phyloP scores from a whole-genome alignment of 192 early-diverging fungal genomes.

The Coemansia sp. region DNA sequence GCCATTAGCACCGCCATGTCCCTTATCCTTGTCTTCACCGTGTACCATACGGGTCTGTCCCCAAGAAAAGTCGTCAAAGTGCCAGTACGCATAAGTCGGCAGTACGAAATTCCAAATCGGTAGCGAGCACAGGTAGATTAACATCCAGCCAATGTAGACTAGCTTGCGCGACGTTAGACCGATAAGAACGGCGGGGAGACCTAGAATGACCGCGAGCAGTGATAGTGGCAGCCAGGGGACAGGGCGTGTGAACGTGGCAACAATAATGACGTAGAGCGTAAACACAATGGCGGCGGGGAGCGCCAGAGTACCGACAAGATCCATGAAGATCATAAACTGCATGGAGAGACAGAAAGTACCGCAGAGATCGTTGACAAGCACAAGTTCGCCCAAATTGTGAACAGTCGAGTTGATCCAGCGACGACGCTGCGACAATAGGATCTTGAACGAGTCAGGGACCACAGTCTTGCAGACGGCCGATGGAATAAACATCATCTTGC shows the following conservation, averaged over 20 bases:
- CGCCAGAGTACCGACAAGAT: constrained; percentile 90
- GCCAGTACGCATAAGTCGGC: constrained; percentile 96
- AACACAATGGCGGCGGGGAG: constrained; percentile 94
- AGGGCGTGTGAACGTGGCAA: constrained; percentile 60
- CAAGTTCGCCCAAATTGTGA: constrained; percentile 95
- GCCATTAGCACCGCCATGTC: constrained; percentile 68
- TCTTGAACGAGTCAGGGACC: constrained; percentile 93
- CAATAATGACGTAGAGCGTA: constrained; percentile 81
- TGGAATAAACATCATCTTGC: constrained; percentile 92
- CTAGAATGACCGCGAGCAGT: constrained; percentile 87
- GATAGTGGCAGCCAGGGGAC: constrained; percentile 82
- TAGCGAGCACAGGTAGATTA: constrained; percentile 90
- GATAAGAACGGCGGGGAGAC: constrained; percentile 86
- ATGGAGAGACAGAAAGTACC: constrained; percentile 98
- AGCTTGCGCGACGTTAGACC: constrained; percentile 86
- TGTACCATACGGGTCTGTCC: constrained; percentile 94
- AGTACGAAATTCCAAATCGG: constrained; percentile 90
- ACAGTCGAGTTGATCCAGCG: constrained; percentile 99
- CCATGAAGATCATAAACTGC: constrained; percentile 95
- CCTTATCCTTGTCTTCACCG: constrained; percentile 70
- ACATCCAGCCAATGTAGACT: constrained; percentile 97
- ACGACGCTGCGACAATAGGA: constrained; percentile 96
- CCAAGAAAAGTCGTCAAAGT: constrained; percentile 99
- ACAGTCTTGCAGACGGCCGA: constrained; percentile 94
- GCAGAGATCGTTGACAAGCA: constrained; percentile 91